Percentiles rank a stretch among this genome's conserved stretches.
Conservation (phyloP, 495 filamentous ascomycete species). For the Penicillium nucicola region DNA sequence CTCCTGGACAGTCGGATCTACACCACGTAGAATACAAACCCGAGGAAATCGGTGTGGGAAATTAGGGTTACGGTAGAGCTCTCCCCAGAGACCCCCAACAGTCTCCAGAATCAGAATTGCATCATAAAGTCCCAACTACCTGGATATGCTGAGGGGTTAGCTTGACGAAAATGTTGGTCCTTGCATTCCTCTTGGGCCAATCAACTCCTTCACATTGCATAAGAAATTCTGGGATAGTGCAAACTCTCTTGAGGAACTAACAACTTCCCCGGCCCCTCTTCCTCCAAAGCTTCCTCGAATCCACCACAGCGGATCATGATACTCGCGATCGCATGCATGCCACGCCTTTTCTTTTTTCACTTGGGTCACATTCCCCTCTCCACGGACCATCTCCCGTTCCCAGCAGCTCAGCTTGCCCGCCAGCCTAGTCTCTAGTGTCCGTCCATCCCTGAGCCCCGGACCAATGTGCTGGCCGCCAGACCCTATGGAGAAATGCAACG, state of each 20-base stretch:
- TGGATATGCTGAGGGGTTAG: conserved; percentile 13
- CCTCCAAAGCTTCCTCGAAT: conserved; percentile 13
- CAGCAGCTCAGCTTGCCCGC: neutral
- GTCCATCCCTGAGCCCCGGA: neutral
- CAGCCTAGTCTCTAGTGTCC: conserved; percentile 3
- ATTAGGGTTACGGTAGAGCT: too few species aligned
- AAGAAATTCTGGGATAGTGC: conserved; percentile 4
- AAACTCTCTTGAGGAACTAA: conserved; percentile 17
- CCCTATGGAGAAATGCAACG: conserved; percentile 6
- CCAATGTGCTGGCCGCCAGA: neutral
- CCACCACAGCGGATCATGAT: conserved; percentile 12
- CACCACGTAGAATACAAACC: too few species aligned
- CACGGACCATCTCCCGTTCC: neutral
- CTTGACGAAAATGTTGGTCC: conserved; percentile 5
- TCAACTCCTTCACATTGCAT: conserved; percentile 4
- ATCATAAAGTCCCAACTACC: conserved; percentile 19
- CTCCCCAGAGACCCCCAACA: neutral
- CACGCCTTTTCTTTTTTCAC: neutral
- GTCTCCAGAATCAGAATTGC: neutral
- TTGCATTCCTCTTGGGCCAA: conserved; percentile 19
- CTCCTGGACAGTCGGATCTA: too few species aligned
- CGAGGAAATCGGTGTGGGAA: too few species aligned
- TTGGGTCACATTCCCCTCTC: neutral
- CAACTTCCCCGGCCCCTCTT: conserved; percentile 18
- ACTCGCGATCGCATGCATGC: conserved; percentile 9